Conservation (phyloP, 306 rosid species). For the Oxytropis ochrocephala region DNA sequence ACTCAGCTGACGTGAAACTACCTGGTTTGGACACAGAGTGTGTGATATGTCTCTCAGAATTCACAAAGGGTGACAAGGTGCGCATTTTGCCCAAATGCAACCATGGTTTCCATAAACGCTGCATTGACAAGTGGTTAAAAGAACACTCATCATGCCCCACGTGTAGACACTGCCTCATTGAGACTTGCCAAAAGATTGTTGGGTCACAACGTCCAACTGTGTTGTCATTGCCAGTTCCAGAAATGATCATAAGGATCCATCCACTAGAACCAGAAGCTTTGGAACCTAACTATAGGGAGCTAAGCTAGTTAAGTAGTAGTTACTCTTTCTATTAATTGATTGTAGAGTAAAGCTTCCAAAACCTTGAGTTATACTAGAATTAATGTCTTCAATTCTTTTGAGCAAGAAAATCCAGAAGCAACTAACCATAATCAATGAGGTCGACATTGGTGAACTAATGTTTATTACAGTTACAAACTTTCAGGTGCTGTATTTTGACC, state of each 20-base stretch:
- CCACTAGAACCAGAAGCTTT: constrained; percentile 56
- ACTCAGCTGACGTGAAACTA: constrained; percentile 40
- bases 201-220: constrained; percentile 29
- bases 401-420: no score
- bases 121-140: constrained; percentile 83
- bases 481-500: no score
- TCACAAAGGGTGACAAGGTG: constrained; percentile 44
- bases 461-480: no score
- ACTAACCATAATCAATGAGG: no score
- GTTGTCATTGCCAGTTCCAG: constrained; percentile 18
- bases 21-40: constrained; percentile 65
- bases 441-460: no score
- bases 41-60: constrained; percentile 66
- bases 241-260: constrained; percentile 33
- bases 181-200: constrained; percentile 59
- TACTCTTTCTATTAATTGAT: neutral
- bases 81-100: constrained; percentile 49
- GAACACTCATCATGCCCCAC: constrained; percentile 87
- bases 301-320: neutral
- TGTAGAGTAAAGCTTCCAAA: no score
- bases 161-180: constrained; percentile 74
- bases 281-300: constrained; percentile 23
- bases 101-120: constrained; percentile 78
- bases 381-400: no score
- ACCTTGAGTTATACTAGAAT: no score